Evolutionary conservation across 2,329 filamentous ascomycete genomes (phyloP).

Genomic region (Tolypocladium endophyticum): DNA sequence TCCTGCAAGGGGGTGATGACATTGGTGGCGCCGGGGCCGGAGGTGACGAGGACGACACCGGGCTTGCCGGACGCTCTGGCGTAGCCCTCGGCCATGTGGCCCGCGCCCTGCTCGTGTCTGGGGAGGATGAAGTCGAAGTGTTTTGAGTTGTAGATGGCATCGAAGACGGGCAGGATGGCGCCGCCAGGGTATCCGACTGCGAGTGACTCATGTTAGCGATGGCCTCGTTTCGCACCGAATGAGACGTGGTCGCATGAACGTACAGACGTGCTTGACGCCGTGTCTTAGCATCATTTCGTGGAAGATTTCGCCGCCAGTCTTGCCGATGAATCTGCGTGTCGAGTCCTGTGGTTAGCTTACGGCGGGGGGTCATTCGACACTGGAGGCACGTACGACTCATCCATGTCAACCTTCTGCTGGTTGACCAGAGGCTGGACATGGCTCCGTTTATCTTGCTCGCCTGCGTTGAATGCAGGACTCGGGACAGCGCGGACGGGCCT

Average conservation of each 20-base stretch:
- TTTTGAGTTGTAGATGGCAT: slow-evolving; percentile 96
- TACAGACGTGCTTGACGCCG: slow-evolving; percentile 88
- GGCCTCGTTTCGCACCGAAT: background rate
- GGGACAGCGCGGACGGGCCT: slow-evolving; percentile 44
- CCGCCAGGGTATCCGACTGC: slow-evolving; percentile 83
- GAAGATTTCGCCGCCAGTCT: slow-evolving; percentile 92
- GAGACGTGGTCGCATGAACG: slow-evolving; percentile 25
- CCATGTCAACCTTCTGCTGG: slow-evolving; percentile 52
- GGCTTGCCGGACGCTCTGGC: slow-evolving; percentile 88
- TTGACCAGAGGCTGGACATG: slow-evolving; percentile 63
- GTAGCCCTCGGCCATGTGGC: slow-evolving; percentile 98
- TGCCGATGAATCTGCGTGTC: slow-evolving; percentile 67
- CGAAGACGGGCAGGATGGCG: slow-evolving; percentile 94
- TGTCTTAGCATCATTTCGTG: slow-evolving; percentile 98
- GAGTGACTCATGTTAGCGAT: slow-evolving; percentile 13
- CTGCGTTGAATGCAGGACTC: slow-evolving; percentile 49
- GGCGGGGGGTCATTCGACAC: background rate
- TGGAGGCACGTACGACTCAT: slow-evolving; percentile 62
- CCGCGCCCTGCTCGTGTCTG: slow-evolving; percentile 92
- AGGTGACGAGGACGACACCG: slow-evolving; percentile 93
- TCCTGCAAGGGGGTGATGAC: slow-evolving; percentile 95
- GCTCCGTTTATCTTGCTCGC: slow-evolving; percentile 32
- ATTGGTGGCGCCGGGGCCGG: slow-evolving; percentile 92
- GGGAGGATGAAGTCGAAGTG: slow-evolving; percentile 95
- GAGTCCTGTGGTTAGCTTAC: background rate